Evolutionary conservation across 176 grass and related monocot genomes (phyloP).

Genomic region (Oryza meyeriana): DNA sequence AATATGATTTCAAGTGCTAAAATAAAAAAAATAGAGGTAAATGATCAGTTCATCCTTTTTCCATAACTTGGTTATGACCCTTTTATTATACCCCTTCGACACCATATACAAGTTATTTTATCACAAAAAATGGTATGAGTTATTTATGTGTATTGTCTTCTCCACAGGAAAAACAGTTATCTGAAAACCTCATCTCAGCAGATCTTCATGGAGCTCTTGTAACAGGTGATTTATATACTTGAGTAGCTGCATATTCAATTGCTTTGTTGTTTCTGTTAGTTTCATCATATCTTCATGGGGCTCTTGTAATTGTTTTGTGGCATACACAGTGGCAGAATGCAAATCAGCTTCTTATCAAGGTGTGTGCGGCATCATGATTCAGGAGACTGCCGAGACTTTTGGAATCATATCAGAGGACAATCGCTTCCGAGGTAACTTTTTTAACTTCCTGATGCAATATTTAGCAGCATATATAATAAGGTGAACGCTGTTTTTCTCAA

Average conservation of each 20-base stretch:
- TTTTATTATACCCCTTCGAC: constrained; percentile 1
- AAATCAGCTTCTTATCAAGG: constrained; percentile 59
- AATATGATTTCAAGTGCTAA: background rate
- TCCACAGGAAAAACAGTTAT: constrained; percentile 58
- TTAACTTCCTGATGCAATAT: constrained; percentile 11
- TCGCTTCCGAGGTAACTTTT: constrained; percentile 58
- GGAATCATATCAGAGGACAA: constrained; percentile 76
- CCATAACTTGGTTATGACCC: background rate
- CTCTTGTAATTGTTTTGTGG: background rate
- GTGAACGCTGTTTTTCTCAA: constrained; percentile 18
- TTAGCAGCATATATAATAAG: background rate
- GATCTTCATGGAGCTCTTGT: constrained; percentile 86
- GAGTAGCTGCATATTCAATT: background rate
- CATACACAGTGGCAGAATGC: constrained; percentile 65
- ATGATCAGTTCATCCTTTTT: background rate
- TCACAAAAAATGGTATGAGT: background rate
- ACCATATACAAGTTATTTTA: background rate
- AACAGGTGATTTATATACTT: constrained; percentile 47
- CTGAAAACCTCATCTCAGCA: constrained; percentile 64
- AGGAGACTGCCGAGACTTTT: constrained; percentile 86
- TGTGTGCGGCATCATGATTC: constrained; percentile 73
- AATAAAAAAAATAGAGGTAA: background rate
- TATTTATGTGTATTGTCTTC: constrained; percentile 24
- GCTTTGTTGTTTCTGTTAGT: constrained; percentile 21
- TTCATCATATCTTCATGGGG: background rate